Percentiles rank a stretch among this genome's conserved stretches.
Conservation (phyloP, 2,329 filamentous ascomycete genomes). For the Botrytis hyacinthi region DNA sequence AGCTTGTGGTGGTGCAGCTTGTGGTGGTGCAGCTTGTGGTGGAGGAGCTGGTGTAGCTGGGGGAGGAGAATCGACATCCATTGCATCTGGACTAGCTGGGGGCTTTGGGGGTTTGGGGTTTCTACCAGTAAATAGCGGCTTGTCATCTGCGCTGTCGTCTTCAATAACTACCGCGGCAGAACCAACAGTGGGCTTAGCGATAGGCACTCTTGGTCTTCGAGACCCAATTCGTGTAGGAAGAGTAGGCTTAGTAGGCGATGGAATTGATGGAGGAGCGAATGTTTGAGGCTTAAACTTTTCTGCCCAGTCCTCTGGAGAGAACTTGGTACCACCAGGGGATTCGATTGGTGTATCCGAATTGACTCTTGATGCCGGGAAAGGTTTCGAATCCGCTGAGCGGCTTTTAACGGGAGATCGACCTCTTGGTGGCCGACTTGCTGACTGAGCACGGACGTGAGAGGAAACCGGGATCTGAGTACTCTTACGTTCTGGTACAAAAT, state of each 20-base stretch:
- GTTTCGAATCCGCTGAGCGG: slow-evolving; percentile 28
- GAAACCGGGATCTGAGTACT: slow-evolving; percentile 21
- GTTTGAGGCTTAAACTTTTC: slow-evolving; percentile 37
- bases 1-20: neutral
- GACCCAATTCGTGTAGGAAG: slow-evolving; percentile 23
- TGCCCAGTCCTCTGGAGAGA: slow-evolving; percentile 37
- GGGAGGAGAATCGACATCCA: slow-evolving; percentile 62
- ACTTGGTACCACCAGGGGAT: slow-evolving; percentile 36
- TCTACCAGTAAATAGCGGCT: slow-evolving; percentile 38
- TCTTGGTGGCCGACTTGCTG: slow-evolving; percentile 32
- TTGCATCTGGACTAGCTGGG: slow-evolving; percentile 52
- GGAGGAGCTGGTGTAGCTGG: slow-evolving; percentile 5
- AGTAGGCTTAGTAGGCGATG: slow-evolving; percentile 19
- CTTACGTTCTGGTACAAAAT: slow-evolving; percentile 34
- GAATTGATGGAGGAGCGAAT: slow-evolving; percentile 34
- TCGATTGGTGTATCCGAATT: slow-evolving; percentile 27
- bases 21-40: neutral
- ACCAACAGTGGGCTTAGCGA: slow-evolving; percentile 33
- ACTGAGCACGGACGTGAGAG: slow-evolving; percentile 31
- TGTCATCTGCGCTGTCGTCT: slow-evolving; percentile 34
- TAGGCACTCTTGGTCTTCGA: slow-evolving; percentile 29
- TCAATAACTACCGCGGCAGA: slow-evolving; percentile 35
- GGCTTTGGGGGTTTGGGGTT: slow-evolving; percentile 16
- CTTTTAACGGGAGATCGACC: slow-evolving; percentile 37
- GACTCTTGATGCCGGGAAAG: slow-evolving; percentile 21